These are phyloP conservation scores for Zymoseptoria crescenta DNA, from an alignment of 2,329 filamentous ascomycete species.

Conservation along the genomic window DNA sequence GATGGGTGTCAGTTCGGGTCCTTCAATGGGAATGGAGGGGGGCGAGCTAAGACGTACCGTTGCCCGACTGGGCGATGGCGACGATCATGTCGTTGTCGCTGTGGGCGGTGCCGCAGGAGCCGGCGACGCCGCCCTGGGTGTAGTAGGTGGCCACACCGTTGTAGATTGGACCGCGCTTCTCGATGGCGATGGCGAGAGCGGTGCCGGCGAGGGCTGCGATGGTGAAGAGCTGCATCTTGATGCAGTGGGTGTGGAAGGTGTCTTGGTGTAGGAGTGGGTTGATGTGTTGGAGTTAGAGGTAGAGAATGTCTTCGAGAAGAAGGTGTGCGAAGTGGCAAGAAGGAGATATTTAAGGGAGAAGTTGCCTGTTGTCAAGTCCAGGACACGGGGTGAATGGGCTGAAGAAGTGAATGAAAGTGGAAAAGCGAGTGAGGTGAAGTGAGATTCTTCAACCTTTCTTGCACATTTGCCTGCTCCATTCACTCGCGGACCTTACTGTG, in stretches of 20 bases:
- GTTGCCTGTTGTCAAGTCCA: not conserved
- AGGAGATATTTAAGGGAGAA: not conserved
- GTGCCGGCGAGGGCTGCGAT: not conserved
- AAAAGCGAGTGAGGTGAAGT: not conserved
- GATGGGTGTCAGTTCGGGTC: no score
- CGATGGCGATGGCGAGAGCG: not conserved
- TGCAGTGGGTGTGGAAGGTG: not conserved
- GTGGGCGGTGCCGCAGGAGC: slow-evolving; percentile 5
- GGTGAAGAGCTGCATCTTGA: not conserved
- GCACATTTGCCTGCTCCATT: not conserved
- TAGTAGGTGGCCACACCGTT: slow-evolving; percentile 5
- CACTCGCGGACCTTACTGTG: not conserved
- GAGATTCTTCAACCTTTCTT: not conserved
- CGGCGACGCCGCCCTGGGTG: slow-evolving; percentile 4
- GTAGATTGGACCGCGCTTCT: not conserved
- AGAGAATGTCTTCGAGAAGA: not conserved
- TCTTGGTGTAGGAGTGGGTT: not conserved
- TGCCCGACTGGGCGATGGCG: slow-evolving; percentile 6
- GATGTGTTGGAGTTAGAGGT: not conserved
- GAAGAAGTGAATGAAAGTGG: not conserved
- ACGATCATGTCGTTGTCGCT: slow-evolving; percentile 5
- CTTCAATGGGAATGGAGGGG: not conserved
- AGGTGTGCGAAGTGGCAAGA: not conserved
- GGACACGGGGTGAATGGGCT: not conserved
- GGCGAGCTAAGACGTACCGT: not conserved